Evolutionary conservation across 2,329 filamentous ascomycete genomes (phyloP).

Genomic region (Arthrinium phaeospermum): DNA sequence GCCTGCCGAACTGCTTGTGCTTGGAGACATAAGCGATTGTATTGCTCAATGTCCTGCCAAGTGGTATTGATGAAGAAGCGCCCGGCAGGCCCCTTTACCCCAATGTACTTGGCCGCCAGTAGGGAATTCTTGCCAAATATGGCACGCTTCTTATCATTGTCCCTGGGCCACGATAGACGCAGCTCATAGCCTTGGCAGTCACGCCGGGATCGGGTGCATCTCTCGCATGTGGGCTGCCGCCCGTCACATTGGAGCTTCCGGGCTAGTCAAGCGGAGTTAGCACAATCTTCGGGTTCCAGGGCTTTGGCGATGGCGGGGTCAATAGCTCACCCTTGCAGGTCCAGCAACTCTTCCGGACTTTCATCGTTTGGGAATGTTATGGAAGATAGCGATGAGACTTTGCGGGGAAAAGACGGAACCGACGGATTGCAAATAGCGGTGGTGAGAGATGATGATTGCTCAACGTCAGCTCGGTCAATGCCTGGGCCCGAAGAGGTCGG

Average conservation of each 20-base stretch:
- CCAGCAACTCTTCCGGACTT: constrained; percentile 30
- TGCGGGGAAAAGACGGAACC: background rate
- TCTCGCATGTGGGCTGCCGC: constrained; percentile 29
- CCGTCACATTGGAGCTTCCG: constrained; percentile 35
- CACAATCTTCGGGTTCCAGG: background rate
- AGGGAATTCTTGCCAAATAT: constrained; percentile 23
- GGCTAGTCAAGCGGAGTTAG: constrained; percentile 24
- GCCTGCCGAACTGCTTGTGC: background rate
- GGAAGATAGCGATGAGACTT: background rate
- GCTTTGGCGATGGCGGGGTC: background rate
- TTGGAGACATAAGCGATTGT: constrained; percentile 22
- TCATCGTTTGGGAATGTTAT: constrained; percentile 21
- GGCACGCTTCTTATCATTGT: constrained; percentile 32
- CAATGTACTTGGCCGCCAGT: no score
- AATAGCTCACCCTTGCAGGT: constrained; percentile 33
- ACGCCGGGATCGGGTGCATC: constrained; percentile 29
- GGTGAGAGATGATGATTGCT: background rate
- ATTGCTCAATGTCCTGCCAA: constrained; percentile 31
- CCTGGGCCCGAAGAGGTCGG: constrained; percentile 4
- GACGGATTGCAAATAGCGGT: background rate
- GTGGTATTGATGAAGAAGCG: constrained; percentile 33
- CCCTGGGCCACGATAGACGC: constrained; percentile 38
- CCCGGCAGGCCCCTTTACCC: background rate
- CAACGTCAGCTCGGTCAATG: background rate
- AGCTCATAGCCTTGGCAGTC: constrained; percentile 34